Conservation (phyloP, 225 moss, liverwort and hornwort species). For the Straminergon stramineum region DNA sequence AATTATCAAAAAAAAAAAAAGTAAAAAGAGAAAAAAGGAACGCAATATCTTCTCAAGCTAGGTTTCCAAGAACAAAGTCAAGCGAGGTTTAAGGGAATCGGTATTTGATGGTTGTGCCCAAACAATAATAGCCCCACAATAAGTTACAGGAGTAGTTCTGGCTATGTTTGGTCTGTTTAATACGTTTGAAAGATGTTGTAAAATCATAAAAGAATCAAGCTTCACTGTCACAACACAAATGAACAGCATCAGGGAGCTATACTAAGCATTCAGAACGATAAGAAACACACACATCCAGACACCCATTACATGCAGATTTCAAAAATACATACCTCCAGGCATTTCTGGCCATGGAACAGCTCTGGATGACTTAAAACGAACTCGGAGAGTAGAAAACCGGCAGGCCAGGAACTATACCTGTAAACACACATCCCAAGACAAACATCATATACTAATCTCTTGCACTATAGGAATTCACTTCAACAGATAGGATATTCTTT, state of each 20-base stretch:
- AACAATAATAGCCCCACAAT: background rate
- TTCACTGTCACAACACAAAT: background rate
- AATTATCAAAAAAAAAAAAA: too few relatives aligned
- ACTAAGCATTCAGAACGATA: background rate
- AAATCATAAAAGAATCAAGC: background rate
- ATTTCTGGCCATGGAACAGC: constrained; percentile 61
- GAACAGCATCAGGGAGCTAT: background rate
- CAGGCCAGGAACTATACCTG: constrained; percentile 85
- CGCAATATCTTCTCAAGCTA: too few relatives aligned
- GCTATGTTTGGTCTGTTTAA: background rate
- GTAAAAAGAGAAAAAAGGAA: too few relatives aligned
- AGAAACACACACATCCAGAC: background rate
- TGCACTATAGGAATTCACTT: background rate
- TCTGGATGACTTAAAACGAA: constrained; percentile 71
- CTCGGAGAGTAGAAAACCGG: constrained; percentile 68
- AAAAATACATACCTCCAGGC: constrained; percentile 62
- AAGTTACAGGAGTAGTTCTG: background rate
- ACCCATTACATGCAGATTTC: background rate
- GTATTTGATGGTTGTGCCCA: too few relatives aligned
- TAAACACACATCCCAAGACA: background rate
- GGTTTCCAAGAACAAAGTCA: too few relatives aligned
- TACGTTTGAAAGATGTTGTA: background rate
- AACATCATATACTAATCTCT: background rate
- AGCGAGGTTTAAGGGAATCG: too few relatives aligned
- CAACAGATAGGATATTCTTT: background rate